Evolutionary conservation across 345 rosid species (phyloP).

Genomic region (Cardamine occulta): DNA sequence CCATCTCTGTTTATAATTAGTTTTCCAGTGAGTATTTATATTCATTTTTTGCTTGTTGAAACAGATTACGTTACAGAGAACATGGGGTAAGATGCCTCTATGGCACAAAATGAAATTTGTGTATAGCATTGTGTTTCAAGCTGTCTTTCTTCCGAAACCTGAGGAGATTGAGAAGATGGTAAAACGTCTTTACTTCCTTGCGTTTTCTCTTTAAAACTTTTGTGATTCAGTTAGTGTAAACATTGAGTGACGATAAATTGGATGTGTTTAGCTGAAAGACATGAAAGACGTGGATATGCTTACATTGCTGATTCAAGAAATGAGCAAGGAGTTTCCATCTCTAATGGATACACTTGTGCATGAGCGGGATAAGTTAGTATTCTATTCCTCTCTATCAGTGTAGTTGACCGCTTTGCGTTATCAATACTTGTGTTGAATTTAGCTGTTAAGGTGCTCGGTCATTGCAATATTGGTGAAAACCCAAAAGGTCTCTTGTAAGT

Average conservation of each 20-base stretch:
- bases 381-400: neutral
- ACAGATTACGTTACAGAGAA: slow-evolving; percentile 77
- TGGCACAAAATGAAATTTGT: slow-evolving; percentile 83
- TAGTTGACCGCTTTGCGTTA: too few species aligned
- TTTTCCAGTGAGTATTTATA: slow-evolving; percentile 7
- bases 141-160: slow-evolving; percentile 74
- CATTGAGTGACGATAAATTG: neutral
- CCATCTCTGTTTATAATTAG: neutral
- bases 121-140: slow-evolving; percentile 70
- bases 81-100: slow-evolving; percentile 90
- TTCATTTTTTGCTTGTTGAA: slow-evolving; percentile 14
- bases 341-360: slow-evolving; percentile 93
- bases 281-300: slow-evolving; percentile 88
- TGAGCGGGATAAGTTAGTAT: slow-evolving; percentile 90
- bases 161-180: slow-evolving; percentile 89
- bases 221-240: neutral
- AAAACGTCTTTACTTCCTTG: slow-evolving; percentile 9
- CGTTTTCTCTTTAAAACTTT: neutral
- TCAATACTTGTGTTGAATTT: neutral
- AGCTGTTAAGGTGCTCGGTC: neutral
- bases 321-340: slow-evolving; percentile 94
- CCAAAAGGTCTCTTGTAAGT: neutral
- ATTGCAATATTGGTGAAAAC: neutral
- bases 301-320: slow-evolving; percentile 88
- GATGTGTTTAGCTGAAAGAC: slow-evolving; percentile 69